Base-by-base conservation (phyloP, 495 filamentous ascomycete species). In the Penicillium odoratum region DNA sequence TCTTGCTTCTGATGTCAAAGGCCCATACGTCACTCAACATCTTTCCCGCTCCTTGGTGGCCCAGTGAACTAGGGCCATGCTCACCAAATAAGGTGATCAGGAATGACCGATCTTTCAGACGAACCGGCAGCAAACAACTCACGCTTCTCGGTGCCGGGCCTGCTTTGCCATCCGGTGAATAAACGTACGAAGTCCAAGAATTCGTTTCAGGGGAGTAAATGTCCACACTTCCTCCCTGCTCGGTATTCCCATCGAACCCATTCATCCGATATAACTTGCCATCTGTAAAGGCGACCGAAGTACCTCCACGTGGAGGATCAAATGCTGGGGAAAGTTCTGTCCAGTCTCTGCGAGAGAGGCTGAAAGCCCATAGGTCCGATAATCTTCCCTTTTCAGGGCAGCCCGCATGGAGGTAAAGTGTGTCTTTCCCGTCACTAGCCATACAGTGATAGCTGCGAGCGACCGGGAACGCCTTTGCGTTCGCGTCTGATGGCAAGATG, bases 21-120 rank as follows among this genome's bases (percentile, higher is more conserved):
- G 77, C 79, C 91, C 90, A 94, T 2, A 90, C 80, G 71, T 93
- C 90, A 16, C 74, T 70, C 61, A 83, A 76, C 77, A 90, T 90
- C 61, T 79, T 84, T 1, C 88, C 89, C 0, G 86, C 85, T 4
- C 79, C 84, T n/a, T 78, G 77, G 60, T 91, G 85, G 0, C 86
- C 88, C 30, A 82, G 69, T 7, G 71, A 68, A 63, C 81, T 85
- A 1, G 85, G 83, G 63, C 85, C 80, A 4, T 70, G 69, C 72
- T 92, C 88, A 7, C 90, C 90, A 48, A 91, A 82, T 33, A 89
- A 60, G 0, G 90, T 82, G 1, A 92, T 68, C 5, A 94, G 70
- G 53, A 78, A 85, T 50, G 81, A 70, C 34, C 81, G 75, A 0
- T 83, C 85, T 5, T 72, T 73, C 4, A 85, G 72, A 4, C 67